Evolutionary conservation across 805 yeast species (phyloP).

Genomic region (Suhomyces canberraensis): DNA sequence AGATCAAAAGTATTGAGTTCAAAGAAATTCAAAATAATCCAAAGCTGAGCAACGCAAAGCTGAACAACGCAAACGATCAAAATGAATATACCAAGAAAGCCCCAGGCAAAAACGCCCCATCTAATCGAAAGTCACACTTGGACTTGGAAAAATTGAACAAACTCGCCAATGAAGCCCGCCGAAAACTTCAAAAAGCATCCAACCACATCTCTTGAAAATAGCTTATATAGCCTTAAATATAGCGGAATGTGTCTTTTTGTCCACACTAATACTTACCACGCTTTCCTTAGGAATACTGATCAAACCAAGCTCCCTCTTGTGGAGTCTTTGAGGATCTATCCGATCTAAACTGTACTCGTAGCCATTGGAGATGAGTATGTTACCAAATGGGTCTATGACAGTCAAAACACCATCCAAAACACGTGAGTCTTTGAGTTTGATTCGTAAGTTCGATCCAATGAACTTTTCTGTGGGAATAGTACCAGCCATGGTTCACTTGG

Average conservation of each 20-base stretch:
- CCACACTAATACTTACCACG: conserved; percentile 18
- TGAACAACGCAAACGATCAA: too few relatives aligned
- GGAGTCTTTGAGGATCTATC: conserved; percentile 17
- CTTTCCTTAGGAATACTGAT: conserved; percentile 23
- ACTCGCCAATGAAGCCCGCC: too few relatives aligned
- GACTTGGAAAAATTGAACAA: too few relatives aligned
- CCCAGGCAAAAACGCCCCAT: too few relatives aligned
- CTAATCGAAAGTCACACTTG: too few relatives aligned
- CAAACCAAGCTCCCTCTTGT: conserved; percentile 23
- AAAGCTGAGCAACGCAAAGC: too few relatives aligned
- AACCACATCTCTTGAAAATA: too few relatives aligned
- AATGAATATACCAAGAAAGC: too few relatives aligned
- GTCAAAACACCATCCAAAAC: conserved; percentile 37
- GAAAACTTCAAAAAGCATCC: too few relatives aligned
- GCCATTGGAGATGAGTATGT: conserved; percentile 34
- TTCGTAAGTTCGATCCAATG: conserved; percentile 29
- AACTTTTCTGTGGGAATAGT: conserved; percentile 17
- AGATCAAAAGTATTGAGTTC: too few relatives aligned
- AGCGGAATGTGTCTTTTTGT: conserved; percentile 15
- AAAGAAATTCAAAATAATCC: too few relatives aligned
- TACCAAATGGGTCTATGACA: conserved; percentile 44
- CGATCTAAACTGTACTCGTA: conserved; percentile 30
- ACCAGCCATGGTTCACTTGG: background rate
- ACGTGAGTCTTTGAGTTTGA: conserved; percentile 29
- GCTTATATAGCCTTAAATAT: too few relatives aligned